A percentile compares a stretch with the other conserved stretches of the same genome.
Evolutionary conservation across 805 yeast species (phyloP).

Genomic region (Priceomyces melissophilus): DNA sequence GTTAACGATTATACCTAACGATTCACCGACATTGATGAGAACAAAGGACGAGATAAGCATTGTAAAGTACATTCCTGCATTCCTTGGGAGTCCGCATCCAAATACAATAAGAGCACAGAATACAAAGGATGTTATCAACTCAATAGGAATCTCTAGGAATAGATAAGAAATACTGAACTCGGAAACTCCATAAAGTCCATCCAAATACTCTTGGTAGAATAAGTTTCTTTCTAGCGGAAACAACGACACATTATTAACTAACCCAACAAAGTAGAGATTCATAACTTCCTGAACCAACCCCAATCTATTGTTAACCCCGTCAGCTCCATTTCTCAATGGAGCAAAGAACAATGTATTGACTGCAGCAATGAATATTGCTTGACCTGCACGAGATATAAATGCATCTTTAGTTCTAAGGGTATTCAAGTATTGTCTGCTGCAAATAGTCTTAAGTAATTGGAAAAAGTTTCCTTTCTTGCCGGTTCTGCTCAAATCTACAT

Average conservation of each 20-base stretch:
- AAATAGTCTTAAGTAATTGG: slow-evolving; percentile 24
- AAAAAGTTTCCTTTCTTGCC: slow-evolving; percentile 10
- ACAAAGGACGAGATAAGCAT: slow-evolving; percentile 52
- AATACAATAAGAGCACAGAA: slow-evolving; percentile 63
- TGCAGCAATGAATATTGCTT: slow-evolving; percentile 60
- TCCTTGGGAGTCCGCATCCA: slow-evolving; percentile 70
- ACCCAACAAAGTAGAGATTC: slow-evolving; percentile 73
- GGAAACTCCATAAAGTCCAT: slow-evolving; percentile 61
- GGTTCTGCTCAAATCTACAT: slow-evolving; percentile 44
- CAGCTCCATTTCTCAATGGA: slow-evolving; percentile 32
- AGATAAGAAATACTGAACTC: slow-evolving; percentile 64
- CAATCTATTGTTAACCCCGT: slow-evolving; percentile 62
- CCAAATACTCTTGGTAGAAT: slow-evolving; percentile 76
- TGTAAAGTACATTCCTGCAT: slow-evolving; percentile 63
- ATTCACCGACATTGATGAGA: slow-evolving; percentile 74
- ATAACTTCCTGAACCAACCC: slow-evolving; percentile 75
- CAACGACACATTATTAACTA: slow-evolving; percentile 71
- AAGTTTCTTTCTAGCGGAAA: slow-evolving; percentile 72
- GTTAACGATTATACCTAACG: slow-evolving; percentile 77
- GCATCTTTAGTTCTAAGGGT: slow-evolving; percentile 47
- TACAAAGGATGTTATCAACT: slow-evolving; percentile 53
- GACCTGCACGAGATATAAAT: slow-evolving; percentile 60
- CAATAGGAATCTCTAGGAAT: slow-evolving; percentile 65
- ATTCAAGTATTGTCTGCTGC: slow-evolving; percentile 31
- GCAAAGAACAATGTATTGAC: slow-evolving; percentile 64